These are phyloP conservation scores for Trametes gibbosa DNA, from an alignment of 768 basidiomycete genomes.

Conservation along the genomic window DNA sequence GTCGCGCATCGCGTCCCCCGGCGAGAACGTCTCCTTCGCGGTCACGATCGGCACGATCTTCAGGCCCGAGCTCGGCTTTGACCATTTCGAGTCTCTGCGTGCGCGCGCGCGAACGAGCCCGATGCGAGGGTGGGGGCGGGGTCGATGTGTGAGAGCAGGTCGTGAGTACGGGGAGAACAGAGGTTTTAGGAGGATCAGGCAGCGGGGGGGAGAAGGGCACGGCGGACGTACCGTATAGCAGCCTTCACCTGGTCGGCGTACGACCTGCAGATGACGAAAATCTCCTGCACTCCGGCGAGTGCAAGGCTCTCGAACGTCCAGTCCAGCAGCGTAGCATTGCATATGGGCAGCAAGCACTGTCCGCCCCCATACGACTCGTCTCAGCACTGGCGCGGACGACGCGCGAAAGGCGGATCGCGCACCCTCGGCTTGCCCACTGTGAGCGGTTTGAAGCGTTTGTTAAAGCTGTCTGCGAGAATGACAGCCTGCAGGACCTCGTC, in stretches of 20 bases:
- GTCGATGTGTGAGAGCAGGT: not conserved
- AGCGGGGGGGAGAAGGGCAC: not conserved
- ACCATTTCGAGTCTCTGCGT: conserved; percentile 79
- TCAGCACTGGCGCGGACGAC: conserved; percentile 4
- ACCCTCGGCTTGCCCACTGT: conserved; percentile 86
- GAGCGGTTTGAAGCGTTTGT: conserved; percentile 89
- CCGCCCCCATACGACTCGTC: not conserved
- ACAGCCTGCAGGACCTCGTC: conserved; percentile 93
- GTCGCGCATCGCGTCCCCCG: conserved; percentile 91
- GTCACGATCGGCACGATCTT: conserved; percentile 85
- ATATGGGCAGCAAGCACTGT: conserved; percentile 89
- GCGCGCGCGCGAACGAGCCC: not conserved
- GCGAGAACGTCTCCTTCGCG: conserved; percentile 82
- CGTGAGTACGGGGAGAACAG: not conserved
- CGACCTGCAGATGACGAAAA: conserved; percentile 92
- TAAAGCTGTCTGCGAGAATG: conserved; percentile 94
- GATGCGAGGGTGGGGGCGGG: not conserved
- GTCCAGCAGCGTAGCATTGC: conserved; percentile 88
- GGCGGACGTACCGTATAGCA: conserved; percentile 73
- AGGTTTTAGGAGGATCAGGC: conserved; percentile 6
- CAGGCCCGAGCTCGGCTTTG: conserved; percentile 71
- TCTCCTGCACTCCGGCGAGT: conserved; percentile 93
- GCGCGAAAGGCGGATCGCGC: conserved; percentile 31
- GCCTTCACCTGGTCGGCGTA: conserved; percentile 84
- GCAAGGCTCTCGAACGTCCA: conserved; percentile 97